Evolutionary conservation across 176 grass and related monocot species (phyloP).

Genomic region (Tillandsia leiboldiana): DNA sequence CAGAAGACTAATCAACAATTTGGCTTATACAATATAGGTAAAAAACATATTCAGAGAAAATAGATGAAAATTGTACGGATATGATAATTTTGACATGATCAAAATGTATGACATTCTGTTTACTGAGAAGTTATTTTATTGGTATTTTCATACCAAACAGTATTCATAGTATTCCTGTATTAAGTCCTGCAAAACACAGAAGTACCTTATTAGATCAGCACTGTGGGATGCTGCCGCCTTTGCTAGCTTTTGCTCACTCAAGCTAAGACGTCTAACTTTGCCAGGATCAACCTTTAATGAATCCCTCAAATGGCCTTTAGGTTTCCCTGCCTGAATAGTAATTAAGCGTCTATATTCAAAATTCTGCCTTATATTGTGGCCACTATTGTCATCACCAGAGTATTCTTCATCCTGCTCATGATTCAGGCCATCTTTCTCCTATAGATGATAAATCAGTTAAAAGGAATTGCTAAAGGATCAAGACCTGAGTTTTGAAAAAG

Average conservation of each 20-base stretch:
- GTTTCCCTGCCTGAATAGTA: slow-evolving; percentile 84
- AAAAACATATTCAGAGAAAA: too few species aligned
- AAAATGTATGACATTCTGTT: too few species aligned
- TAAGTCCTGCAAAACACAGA: background rate
- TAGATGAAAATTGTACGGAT: too few species aligned
- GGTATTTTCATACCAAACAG: background rate
- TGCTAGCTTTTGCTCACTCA: slow-evolving; percentile 63
- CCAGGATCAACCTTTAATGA: slow-evolving; percentile 51
- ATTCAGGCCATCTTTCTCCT: slow-evolving; percentile 13
- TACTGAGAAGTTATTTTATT: background rate
- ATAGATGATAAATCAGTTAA: background rate
- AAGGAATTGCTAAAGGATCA: background rate
- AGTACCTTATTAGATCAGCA: slow-evolving; percentile 73
- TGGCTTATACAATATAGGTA: too few species aligned
- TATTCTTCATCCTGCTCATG: slow-evolving; percentile 48
- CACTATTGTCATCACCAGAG: slow-evolving; percentile 38
- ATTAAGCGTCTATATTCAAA: slow-evolving; percentile 67
- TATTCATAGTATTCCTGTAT: background rate
- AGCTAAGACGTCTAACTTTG: slow-evolving; percentile 59
- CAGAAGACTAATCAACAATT: too few species aligned
- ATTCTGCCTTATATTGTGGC: slow-evolving; percentile 43
- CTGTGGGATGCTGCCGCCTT: slow-evolving; percentile 58
- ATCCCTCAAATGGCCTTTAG: slow-evolving; percentile 72
- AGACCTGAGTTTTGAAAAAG: background rate
- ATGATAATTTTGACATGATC: too few species aligned